Evolutionary conservation across 129 eudicot genomes (phyloP).

Genomic region (Pulicaria dysenterica): DNA sequence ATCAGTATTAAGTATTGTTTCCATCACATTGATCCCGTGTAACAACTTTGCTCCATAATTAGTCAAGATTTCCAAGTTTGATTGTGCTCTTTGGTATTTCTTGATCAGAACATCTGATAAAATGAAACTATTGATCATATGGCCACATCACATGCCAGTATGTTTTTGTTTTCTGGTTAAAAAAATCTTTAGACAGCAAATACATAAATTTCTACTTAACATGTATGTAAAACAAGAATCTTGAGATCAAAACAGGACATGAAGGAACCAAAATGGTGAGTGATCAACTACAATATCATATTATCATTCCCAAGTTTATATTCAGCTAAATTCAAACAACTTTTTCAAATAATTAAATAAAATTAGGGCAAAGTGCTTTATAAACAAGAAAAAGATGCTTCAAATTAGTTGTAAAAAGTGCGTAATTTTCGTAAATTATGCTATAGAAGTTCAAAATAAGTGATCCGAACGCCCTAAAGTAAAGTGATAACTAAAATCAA

Average conservation of each 20-base stretch:
- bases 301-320: too few relatives aligned
- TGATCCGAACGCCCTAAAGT: too few relatives aligned
- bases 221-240: conserved; percentile 3
- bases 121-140: not conserved
- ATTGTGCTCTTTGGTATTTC: conserved; percentile 46
- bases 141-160: conserved; percentile 4
- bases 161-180: not conserved
- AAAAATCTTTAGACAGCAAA: not conserved
- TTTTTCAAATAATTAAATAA: too few relatives aligned
- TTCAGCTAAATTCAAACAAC: too few relatives aligned
- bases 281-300: too few relatives aligned
- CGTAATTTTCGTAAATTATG: too few relatives aligned
- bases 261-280: too few relatives aligned
- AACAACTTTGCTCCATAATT: conserved; percentile 39
- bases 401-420: too few relatives aligned
- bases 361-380: too few relatives aligned
- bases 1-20: conserved; percentile 37
- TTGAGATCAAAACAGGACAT: not conserved
- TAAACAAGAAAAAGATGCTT: too few relatives aligned
- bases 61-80: conserved; percentile 36
- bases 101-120: conserved; percentile 39
- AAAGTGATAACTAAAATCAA: too few relatives aligned
- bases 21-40: conserved; percentile 54
- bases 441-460: too few relatives aligned
- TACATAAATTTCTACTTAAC: not conserved